phyloP scores from a whole-genome alignment of 805 yeast genomes.

The Torulaspora maleeae region DNA sequence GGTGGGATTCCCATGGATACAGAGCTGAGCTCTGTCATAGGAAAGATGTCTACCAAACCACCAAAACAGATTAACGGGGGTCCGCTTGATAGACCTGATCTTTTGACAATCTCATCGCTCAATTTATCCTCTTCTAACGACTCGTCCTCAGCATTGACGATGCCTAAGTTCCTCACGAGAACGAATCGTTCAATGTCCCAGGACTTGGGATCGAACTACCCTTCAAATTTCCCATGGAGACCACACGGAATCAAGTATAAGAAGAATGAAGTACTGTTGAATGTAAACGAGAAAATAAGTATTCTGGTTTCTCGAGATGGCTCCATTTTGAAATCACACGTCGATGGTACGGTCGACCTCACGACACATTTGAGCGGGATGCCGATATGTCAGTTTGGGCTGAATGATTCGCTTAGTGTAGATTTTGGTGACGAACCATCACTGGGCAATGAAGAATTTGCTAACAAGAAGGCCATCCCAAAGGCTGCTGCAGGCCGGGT shows the following conservation, averaged over 20 bases:
- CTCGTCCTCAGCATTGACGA: constrained; percentile 9
- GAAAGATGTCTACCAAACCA: constrained; percentile 27
- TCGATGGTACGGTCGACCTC: constrained; percentile 70
- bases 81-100: constrained; percentile 7
- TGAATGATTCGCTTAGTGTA: constrained; percentile 49
- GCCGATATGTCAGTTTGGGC: constrained; percentile 79
- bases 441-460: constrained; percentile 25
- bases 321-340: constrained; percentile 59
- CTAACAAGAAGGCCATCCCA: constrained; percentile 30
- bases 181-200: constrained; percentile 15
- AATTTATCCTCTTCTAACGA: constrained; percentile 2
- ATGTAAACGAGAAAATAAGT: constrained; percentile 70
- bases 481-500: constrained; percentile 48
- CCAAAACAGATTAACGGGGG: constrained; percentile 9
- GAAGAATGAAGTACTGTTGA: constrained; percentile 72
- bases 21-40: constrained; percentile 25
- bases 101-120: constrained; percentile 9
- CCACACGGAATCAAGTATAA: constrained; percentile 65
- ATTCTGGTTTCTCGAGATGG: constrained; percentile 64
- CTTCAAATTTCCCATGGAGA: constrained; percentile 62
- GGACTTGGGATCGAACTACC: constrained; percentile 20
- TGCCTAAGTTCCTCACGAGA: constrained; percentile 22
- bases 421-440: constrained; percentile 14
- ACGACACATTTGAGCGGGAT: constrained; percentile 71
- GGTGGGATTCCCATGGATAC: constrained; percentile 31